Base-by-base conservation (phyloP, 1,284 basidiomycete genomes). In the Ganoderma boninense region DNA sequence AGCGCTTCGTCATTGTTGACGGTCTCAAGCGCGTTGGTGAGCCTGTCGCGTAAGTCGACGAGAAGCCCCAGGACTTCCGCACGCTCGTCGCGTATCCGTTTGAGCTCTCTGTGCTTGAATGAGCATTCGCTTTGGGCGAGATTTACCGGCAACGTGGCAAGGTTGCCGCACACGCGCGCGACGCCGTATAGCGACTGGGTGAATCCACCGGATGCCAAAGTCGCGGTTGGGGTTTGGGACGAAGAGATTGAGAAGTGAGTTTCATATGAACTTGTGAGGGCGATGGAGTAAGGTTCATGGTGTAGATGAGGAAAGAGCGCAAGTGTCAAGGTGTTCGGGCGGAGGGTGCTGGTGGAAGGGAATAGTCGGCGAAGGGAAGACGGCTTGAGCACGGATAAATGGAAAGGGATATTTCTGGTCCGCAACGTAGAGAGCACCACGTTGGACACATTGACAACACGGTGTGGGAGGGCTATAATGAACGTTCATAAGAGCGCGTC, bases 51-150 rank as follows among this genome's bases (percentile, higher is more conserved):
- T 75, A 89, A 81, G 49, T 83, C 83, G 2, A 89, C 82, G 5
- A 95, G 84, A 7, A 79, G 78, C 1, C 92, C 93, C 4, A 94
- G 85, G 2, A 84, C 80, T 74, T 89, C 84, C 1, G 93, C 92
- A 13, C 88, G 84, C 71, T 89, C 84, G 74, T 95, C 86, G 26
- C 93, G 85, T 10, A 93, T 83, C 32, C 80, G 84, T 70, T 90
- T 86, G 20, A 94, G 83, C 64, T 86, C 84, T 66, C 82, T 82
- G n/a, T 87, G 85, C 73, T 90, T 91, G 71, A 85, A 80, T 42
- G 78, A 80, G 76, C 92, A 93, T 80, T 95, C 93, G 67, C 91
- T 87, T 20, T 85, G 83, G 4, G 89, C 83, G 13, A 94, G 84
- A 62, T 86, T 82, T 13, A 90, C 71, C 0, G 90, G 90, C 3